phyloP scores from a whole-genome alignment of 2,329 filamentous ascomycete genomes.

The Penicillium concentricum region DNA sequence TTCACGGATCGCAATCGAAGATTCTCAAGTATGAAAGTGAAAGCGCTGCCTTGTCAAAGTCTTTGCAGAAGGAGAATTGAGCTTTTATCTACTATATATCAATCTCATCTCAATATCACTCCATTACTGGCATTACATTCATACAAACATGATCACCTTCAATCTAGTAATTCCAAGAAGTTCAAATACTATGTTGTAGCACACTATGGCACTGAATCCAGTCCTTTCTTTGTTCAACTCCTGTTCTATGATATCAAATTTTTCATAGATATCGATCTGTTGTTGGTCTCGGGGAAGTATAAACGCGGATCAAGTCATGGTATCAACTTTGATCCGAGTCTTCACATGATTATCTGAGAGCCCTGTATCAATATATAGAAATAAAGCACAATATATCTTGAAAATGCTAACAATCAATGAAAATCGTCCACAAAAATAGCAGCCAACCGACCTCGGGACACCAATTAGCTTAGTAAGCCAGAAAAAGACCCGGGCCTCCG shows the following conservation, averaged over 20 bases:
- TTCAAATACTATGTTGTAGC: background rate
- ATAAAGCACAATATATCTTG: background rate
- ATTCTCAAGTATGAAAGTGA: slow-evolving; percentile 72
- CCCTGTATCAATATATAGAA: background rate
- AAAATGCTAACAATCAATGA: background rate
- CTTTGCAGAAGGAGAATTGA: slow-evolving; percentile 57
- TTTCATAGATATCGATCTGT: background rate
- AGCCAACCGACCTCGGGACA: background rate
- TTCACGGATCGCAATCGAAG: slow-evolving; percentile 71
- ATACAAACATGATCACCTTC: background rate
- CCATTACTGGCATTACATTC: background rate
- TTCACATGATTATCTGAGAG: background rate
- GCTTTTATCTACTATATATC: background rate
- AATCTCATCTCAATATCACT: background rate
- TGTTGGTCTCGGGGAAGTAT: background rate
- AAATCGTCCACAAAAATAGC: background rate
- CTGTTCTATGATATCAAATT: background rate
- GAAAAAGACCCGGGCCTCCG: background rate
- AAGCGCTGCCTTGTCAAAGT: slow-evolving; percentile 69
- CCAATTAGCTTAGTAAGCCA: background rate
- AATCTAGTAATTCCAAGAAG: background rate
- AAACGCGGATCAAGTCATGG: background rate
- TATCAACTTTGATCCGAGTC: background rate
- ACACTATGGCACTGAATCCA: background rate
- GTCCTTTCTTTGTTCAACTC: background rate